Evolutionary conservation across 2,329 filamentous ascomycete genomes (phyloP), one percentile per base, ranked within the genome.

Genomic region (Neopestalotiopsis sp.): DNA sequence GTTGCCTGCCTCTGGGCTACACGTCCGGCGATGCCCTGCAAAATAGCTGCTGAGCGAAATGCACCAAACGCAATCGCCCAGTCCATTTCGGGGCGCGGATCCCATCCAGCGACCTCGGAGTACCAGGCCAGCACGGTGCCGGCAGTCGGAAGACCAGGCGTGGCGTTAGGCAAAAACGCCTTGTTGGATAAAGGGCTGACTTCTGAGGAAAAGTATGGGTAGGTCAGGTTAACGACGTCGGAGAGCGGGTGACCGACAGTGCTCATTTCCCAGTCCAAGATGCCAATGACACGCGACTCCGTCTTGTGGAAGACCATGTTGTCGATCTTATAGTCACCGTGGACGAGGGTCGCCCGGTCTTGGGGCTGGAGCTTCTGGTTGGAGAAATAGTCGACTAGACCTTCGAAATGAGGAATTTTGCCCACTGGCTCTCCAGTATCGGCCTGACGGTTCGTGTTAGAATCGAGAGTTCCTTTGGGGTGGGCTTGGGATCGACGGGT

Each of bases 261-360:
- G n/a, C 93, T 94, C 93, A 98, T 97, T 83, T 98, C 95, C 95
- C 94, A 98, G 81, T 98, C 95, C 9, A 98, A 82, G 67, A 98
- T 94, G 5, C 95, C 95, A 80, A 98, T 95, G 10, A 98, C 94
- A 62, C 90, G 85, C 7, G 94, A 91, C 79, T 95, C 91, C 0
- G 93, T 95, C 81, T 93, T 93, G 83, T 97, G 93, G 79, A 96
- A 98, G 30, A 94, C 89, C 73, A 94, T 79, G 74, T 94, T 94
- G 79, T 94, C 92, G 75, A 94, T 97, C 84, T 98, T 98, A 85
- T 94, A 98, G 80, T 98, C 95, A 34, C 95, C 95, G 77, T 98
- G 95, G 32, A 98, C 90, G 73, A 97, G 87, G 4, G 90, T 92
- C 28, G 88, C 90, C 70, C 92, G 85, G 78, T 97, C 95, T 72